Conservation (phyloP, 495 filamentous ascomycete genomes). For the Penicillium chermesinum region DNA sequence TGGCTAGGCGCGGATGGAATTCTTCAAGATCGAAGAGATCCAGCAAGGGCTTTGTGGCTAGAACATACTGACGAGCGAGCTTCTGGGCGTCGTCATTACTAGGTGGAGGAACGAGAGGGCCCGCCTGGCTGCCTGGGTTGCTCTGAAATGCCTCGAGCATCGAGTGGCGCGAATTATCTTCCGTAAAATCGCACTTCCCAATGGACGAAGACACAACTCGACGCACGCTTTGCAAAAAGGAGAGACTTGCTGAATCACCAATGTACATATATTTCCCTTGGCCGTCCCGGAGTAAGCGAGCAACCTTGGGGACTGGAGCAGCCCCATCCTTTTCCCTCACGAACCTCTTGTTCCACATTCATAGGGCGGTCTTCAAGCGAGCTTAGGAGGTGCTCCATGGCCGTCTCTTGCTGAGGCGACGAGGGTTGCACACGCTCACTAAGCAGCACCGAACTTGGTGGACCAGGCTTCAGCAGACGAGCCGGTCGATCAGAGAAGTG, state of each 20-base stretch:
- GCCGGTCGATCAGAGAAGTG: constrained; percentile 43
- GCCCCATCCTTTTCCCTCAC: constrained; percentile 36
- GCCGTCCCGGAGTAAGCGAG: constrained; percentile 50
- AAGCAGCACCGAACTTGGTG: constrained; percentile 35
- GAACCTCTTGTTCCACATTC: constrained; percentile 29
- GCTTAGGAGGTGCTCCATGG: constrained; percentile 38
- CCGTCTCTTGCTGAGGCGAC: constrained; percentile 35
- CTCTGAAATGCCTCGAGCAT: constrained; percentile 57
- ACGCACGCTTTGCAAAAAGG: constrained; percentile 66
- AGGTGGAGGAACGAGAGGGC: constrained; percentile 26
- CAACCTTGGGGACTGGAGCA: constrained; percentile 40
- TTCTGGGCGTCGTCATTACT: constrained; percentile 34
- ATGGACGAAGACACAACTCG: constrained; percentile 65
- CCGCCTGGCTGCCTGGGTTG: constrained; percentile 30
- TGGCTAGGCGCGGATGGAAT: constrained; percentile 31
- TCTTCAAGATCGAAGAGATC: constrained; percentile 37
- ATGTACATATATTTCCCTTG: constrained; percentile 60
- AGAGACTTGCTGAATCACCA: constrained; percentile 67
- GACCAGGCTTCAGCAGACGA: constrained; percentile 31
- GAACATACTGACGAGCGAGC: constrained; percentile 35
- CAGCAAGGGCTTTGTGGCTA: constrained; percentile 38
- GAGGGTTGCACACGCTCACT: constrained; percentile 29
- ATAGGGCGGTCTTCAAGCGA: constrained; percentile 35
- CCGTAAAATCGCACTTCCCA: constrained; percentile 61
- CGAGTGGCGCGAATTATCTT: constrained; percentile 62